Base-by-base conservation (phyloP, 176 grass and related monocot genomes). In the Hyparrhenia diplandra region DNA sequence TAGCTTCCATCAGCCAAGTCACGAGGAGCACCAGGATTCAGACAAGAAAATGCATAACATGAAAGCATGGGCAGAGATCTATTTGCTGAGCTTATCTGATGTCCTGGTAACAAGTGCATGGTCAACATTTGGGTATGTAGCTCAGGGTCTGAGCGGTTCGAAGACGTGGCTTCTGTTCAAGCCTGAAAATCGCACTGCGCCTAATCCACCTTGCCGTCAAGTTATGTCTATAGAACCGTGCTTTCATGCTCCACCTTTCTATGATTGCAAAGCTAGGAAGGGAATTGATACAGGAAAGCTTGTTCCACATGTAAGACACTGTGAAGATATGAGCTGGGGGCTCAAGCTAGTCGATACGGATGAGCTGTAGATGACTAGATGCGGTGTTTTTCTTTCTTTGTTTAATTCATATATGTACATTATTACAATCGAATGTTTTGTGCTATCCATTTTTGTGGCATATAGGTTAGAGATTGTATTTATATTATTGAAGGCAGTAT, bases 51-150 rank as follows among this genome's bases (percentile, higher is more conserved):
- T 79, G 54, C 96, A 99, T 36, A 93, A 93, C 84, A 85, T 78
- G 85, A 99, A 95, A 89, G 92, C 96, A 24, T 95, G 87, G 90
- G 88, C 96, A 36, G 96, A 99, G 82, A 99, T 99, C 54, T 99
- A 95, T 81, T 68, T 99, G 32, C 55, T 99, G 71, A 99, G 96
- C 76, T 72, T 99, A 16, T 91, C 92, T 37, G 96, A 99, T 87
- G 81, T 78, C 35, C 73, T 99, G 86, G 84, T 95, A 59, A 99
- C 90, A 0, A 95, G 88, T 45, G 90, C 88, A 35, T 99, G 92
- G 92, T 99, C 96, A 71, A 99, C 96, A 57, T 95, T 99, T 62
- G 96, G 92, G 29, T 99, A 95, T 34, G 96, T 99, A 34, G 92
- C 96, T 4, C 90, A 93, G 79, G 92, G 96, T 37, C 85, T 99